Evolutionary conservation across 31 red algal genomes (phyloP).

Genomic region (Bonnemaisonia californica): DNA sequence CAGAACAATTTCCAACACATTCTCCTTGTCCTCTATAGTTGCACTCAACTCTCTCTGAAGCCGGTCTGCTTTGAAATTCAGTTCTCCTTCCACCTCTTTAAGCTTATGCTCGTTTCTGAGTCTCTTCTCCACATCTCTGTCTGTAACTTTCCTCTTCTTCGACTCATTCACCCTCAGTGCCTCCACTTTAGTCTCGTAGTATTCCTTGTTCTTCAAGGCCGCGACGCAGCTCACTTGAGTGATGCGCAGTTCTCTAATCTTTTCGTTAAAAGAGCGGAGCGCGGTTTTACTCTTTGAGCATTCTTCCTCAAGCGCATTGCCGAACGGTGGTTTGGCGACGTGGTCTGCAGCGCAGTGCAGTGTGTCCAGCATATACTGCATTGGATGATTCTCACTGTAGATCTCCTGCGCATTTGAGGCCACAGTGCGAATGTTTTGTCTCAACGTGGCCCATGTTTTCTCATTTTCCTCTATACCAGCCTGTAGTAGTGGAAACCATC

Average conservation of each 20-base stretch:
- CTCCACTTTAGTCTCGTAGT: conserved; percentile 59
- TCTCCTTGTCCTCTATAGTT: conserved; percentile 34
- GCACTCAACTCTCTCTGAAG: conserved; percentile 31
- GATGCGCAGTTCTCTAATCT: conserved; percentile 32
- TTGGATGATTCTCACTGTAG: conserved; percentile 27
- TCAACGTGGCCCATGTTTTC: conserved; percentile 50
- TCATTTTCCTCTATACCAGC: conserved; percentile 62
- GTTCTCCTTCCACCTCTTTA: conserved; percentile 22
- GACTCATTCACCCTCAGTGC: conserved; percentile 50
- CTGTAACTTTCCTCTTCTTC: conserved; percentile 45
- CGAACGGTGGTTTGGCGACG: conserved; percentile 26
- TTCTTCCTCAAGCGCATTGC: conserved; percentile 40
- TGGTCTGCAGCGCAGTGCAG: conserved; percentile 32
- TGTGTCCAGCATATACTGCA: conserved; percentile 36
- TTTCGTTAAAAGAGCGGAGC: conserved; percentile 61
- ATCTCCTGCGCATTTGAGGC: conserved; percentile 44
- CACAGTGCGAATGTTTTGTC: conserved; percentile 53
- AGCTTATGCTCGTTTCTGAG: conserved; percentile 65
- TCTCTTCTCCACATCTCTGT: conserved; percentile 50
- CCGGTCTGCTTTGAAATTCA: conserved; percentile 26
- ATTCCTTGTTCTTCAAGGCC: conserved; percentile 59
- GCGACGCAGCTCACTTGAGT: conserved; percentile 47
- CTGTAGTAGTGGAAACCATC: conserved; percentile 72
- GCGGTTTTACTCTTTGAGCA: conserved; percentile 23
- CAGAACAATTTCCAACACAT: conserved; percentile 48